phyloP scores from a whole-genome alignment of 257 asterid species.

The Jacaranda mimosifolia region DNA sequence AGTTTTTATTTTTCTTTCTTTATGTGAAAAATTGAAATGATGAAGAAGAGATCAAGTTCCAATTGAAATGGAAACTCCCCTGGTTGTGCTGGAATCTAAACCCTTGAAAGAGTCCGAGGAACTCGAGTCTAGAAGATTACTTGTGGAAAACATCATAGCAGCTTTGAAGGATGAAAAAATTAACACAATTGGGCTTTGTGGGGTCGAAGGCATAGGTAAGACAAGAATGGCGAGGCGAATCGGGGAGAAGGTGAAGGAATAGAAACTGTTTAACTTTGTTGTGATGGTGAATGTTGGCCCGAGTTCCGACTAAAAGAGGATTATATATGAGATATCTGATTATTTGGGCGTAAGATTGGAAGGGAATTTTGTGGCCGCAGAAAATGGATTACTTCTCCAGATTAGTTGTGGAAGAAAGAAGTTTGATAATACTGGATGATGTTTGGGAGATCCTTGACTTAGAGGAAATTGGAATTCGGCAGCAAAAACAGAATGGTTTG shows the following conservation, averaged over 20 bases:
- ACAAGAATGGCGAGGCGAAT: slow-evolving; percentile 12
- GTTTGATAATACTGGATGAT: slow-evolving; percentile 25
- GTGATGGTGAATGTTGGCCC: slow-evolving; percentile 32
- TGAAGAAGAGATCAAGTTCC: not conserved
- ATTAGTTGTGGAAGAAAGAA: not conserved
- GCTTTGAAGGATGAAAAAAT: slow-evolving; percentile 9
- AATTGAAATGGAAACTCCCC: not conserved
- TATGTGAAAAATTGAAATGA: not conserved
- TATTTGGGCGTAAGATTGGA: slow-evolving; percentile 28
- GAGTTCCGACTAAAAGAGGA: not conserved
- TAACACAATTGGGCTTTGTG: not conserved
- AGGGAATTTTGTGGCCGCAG: slow-evolving; percentile 3
- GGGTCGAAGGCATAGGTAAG: not conserved
- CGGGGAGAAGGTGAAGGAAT: slow-evolving; percentile 17
- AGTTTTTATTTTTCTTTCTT: not conserved
- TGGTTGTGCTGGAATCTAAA: slow-evolving; percentile 2
- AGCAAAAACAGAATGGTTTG: not conserved
- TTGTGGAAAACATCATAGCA: not conserved
- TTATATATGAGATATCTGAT: slow-evolving; percentile 35
- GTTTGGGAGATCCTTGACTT: slow-evolving; percentile 16
- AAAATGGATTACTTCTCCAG: slow-evolving; percentile 14
- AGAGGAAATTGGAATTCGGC: slow-evolving; percentile 20
- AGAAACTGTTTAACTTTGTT: slow-evolving; percentile 34
- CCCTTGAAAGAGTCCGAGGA: not conserved
- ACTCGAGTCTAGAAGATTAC: not conserved